Percentiles rank a stretch among this genome's conserved stretches.
These are phyloP conservation scores for Raddia distichophylla DNA, from an alignment of 176 grass and related monocot species.

Conservation along the genomic window DNA sequence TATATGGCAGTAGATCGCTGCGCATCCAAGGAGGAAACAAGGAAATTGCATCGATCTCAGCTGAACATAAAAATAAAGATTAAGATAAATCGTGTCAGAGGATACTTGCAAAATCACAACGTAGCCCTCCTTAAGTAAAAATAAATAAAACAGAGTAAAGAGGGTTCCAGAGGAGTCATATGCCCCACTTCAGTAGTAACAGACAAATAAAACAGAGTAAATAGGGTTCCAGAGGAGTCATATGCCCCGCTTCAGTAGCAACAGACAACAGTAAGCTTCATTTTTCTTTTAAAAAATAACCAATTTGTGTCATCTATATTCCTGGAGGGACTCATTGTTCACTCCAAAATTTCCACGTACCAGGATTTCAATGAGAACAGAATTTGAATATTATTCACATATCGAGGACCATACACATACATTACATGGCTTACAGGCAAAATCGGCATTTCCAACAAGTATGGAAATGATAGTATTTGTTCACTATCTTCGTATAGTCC, in stretches of 20 bases:
- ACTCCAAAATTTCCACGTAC: conserved; percentile 23
- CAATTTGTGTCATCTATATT: neutral
- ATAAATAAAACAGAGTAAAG: too few species aligned
- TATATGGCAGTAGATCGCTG: neutral
- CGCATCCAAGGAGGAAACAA: neutral
- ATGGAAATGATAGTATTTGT: conserved; percentile 37
- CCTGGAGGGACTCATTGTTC: neutral
- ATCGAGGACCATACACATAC: conserved; percentile 13
- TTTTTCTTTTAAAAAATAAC: neutral
- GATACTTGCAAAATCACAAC: conserved; percentile 12
- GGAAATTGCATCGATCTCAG: neutral
- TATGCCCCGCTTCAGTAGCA: neutral
- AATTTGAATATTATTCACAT: conserved; percentile 33
- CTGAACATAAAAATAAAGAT: neutral
- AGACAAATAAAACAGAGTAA: conserved; percentile 3
- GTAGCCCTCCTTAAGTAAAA: neutral
- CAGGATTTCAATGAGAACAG: neutral
- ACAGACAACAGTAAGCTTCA: neutral
- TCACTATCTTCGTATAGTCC: conserved; percentile 38
- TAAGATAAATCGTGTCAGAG: conserved; percentile 1
- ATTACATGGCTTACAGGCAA: conserved; percentile 42
- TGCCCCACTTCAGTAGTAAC: neutral
- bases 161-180: neutral
- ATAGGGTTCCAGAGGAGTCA: neutral
- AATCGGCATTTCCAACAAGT: conserved; percentile 49